Base-by-base conservation (phyloP, 2,329 filamentous ascomycete species). In the Pestalotiopsis sp. region DNA sequence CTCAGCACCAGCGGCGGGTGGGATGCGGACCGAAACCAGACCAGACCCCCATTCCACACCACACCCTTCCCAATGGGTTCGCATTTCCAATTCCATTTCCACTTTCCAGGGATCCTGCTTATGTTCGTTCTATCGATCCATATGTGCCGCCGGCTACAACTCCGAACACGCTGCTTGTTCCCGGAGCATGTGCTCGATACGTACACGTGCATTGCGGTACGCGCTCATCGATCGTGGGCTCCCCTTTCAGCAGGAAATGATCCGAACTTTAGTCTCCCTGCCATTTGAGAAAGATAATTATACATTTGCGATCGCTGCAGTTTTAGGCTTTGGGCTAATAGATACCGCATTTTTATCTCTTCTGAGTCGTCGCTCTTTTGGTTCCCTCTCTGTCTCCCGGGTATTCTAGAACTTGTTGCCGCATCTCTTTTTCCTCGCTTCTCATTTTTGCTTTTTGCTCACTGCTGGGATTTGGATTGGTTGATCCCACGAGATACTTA, bases 291-390 rank as follows among this genome's bases (percentile, higher is more conserved):
- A 12, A 20, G n/a, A 36, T 36, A 36, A 36, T 36, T 36, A 62
- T 7, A 13, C 59, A 36, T 20, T 20, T 62, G 25, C n/a, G 31
- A 62, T 36, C 27, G 27, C 13, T 39, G 27, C 20, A 14, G 14
- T n/a, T 62, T 52, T 62, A 62, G 59, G 20, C 59, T 62, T 20
- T 36, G n/a, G 36, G 59, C 59, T 62, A 62, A 62, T 62, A 36
- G 27, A 62, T 17, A 36, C 31, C 31, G 27, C 59, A 39, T 62
- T 62, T 36, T 36, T 36, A 36, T 11, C 31, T 36, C 27, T 36
- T 62, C 25, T 62, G n/a, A 20, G 38, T 39, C 31, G 13, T 62
- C 27, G n/a, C 36, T 36, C 59, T 41, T 62, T 12, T 62, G 9
- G 14, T 62, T 39, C 14, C 14, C 17, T 20, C 4, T 36, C 27